These are phyloP conservation scores for Leccinum subgranulosum DNA, from an alignment of 768 basidiomycete genomes.

Conservation along the genomic window DNA sequence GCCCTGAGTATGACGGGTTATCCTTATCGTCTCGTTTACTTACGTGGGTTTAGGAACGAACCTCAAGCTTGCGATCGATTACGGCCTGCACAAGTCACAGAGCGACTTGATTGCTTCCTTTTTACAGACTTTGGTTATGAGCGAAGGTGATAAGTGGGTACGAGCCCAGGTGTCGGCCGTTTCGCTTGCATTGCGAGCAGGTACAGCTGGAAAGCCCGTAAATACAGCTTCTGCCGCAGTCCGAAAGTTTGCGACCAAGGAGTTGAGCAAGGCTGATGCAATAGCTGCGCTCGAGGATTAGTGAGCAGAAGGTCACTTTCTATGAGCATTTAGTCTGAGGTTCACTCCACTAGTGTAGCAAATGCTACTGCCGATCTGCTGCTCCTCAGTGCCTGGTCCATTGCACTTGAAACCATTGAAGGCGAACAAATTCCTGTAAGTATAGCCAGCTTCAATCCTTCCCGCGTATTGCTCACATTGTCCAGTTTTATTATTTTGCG, in stretches of 20 bases:
- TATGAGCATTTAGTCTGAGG: not conserved
- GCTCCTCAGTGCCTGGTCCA: constrained; percentile 78
- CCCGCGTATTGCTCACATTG: not conserved
- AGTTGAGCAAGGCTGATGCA: constrained; percentile 71
- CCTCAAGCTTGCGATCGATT: constrained; percentile 90
- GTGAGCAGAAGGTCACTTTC: constrained; percentile 43
- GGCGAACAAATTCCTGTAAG: constrained; percentile 74
- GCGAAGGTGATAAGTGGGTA: constrained; percentile 93
- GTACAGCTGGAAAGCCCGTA: constrained; percentile 72
- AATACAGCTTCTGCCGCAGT: constrained; percentile 71
- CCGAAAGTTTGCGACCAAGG: constrained; percentile 81
- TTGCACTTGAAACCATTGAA: constrained; percentile 53
- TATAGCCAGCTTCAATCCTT: not conserved
- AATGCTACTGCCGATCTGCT: constrained; percentile 87
- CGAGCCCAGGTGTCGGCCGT: constrained; percentile 63
- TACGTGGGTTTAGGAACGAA: constrained; percentile 69
- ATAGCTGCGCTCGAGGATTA: constrained; percentile 90
- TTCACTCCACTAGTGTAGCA: constrained; percentile 54
- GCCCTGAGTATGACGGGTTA: constrained; percentile 69
- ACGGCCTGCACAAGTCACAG: constrained; percentile 76
- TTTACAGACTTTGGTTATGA: constrained; percentile 94
- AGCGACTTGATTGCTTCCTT: constrained; percentile 88
- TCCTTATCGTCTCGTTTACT: constrained; percentile 73
- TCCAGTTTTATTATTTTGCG: constrained; percentile 83
- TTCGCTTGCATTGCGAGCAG: constrained; percentile 64